These are phyloP conservation scores for Blastobotrys chiropterorum DNA, from an alignment of 805 yeast species.

Conservation along the genomic window DNA sequence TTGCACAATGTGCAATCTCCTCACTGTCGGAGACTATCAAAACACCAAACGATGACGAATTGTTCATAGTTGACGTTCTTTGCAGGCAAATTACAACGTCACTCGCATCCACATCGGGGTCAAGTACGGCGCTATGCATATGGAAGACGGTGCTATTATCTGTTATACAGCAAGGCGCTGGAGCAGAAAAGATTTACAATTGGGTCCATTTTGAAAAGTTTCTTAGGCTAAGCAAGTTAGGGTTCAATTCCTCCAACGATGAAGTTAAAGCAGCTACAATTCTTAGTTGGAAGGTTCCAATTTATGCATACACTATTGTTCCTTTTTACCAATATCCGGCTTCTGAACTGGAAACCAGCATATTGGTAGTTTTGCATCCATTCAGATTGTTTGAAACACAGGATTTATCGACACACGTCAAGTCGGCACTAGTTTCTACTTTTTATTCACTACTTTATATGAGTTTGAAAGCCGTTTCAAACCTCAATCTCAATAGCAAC, in stretches of 20 bases:
- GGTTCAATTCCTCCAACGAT: constrained; percentile 11
- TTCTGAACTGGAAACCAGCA: constrained; percentile 2
- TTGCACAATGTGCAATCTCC: neutral
- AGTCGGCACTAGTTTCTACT: neutral
- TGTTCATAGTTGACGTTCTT: constrained; percentile 6
- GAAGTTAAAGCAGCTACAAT: constrained; percentile 15
- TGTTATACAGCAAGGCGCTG: neutral
- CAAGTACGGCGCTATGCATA: constrained; percentile 11
- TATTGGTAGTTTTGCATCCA: constrained; percentile 14
- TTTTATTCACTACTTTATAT: constrained; percentile 5
- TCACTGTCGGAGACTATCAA: neutral
- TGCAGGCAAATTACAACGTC: constrained; percentile 1
- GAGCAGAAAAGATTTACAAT: constrained; percentile 10
- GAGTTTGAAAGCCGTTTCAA: constrained; percentile 4
- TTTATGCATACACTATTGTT: constrained; percentile 14
- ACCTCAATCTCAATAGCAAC: neutral
- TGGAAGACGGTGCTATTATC: constrained; percentile 12
- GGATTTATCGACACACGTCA: neutral
- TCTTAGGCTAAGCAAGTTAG: constrained; percentile 12
- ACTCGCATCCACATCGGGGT: constrained; percentile 10
- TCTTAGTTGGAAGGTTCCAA: constrained; percentile 15
- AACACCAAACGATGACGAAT: neutral
- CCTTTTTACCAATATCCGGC: constrained; percentile 5
- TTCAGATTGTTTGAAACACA: constrained; percentile 10
- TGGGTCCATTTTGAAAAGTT: constrained; percentile 14